Conservation (phyloP, 2,329 filamentous ascomycete species). For the Ceratocystis colombiana region DNA sequence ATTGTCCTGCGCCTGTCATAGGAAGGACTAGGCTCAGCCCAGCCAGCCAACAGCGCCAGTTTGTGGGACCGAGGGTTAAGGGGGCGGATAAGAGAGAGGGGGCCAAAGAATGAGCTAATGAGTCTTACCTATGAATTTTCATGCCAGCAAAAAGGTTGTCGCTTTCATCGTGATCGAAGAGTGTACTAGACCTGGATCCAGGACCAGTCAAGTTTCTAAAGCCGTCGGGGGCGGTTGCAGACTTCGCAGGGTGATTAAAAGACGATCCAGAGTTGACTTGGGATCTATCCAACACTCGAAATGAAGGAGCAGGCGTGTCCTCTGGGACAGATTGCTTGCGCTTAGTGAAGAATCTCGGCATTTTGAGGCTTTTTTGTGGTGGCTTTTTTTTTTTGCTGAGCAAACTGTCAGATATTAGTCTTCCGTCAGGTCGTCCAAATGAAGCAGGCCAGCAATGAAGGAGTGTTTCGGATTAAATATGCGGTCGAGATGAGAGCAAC, state of each 20-base stretch:
- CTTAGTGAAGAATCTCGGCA: slow-evolving; percentile 55
- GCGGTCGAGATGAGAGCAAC: neutral
- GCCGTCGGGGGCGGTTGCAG: slow-evolving; percentile 34
- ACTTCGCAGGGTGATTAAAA: slow-evolving; percentile 19
- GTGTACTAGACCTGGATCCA: slow-evolving; percentile 35
- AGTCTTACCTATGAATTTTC: slow-evolving; percentile 46
- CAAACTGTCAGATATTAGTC: slow-evolving; percentile 12
- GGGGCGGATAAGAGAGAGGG: slow-evolving; percentile 4
- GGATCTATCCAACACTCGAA: slow-evolving; percentile 48
- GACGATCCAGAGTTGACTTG: slow-evolving; percentile 30
- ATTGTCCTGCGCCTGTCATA: slow-evolving; percentile 13
- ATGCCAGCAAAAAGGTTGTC: slow-evolving; percentile 51
- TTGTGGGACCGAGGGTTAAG: slow-evolving; percentile 11
- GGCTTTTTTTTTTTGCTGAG: slow-evolving; percentile 4
- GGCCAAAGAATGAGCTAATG: slow-evolving; percentile 28
- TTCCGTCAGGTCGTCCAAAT: slow-evolving; percentile 1
- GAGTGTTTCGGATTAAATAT: slow-evolving; percentile 13
- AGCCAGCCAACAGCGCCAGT: neutral
- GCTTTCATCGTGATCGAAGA: slow-evolving; percentile 38
- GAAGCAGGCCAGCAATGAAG: neutral
- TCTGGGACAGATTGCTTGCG: slow-evolving; percentile 51
- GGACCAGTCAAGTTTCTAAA: slow-evolving; percentile 41
- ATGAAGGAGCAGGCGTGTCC: slow-evolving; percentile 43
- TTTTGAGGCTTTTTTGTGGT: slow-evolving; percentile 34
- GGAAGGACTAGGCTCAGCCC: slow-evolving; percentile 2